These are phyloP conservation scores for Colletotrichum caudatum DNA, from an alignment of 2,329 filamentous ascomycete genomes.

Conservation along the genomic window DNA sequence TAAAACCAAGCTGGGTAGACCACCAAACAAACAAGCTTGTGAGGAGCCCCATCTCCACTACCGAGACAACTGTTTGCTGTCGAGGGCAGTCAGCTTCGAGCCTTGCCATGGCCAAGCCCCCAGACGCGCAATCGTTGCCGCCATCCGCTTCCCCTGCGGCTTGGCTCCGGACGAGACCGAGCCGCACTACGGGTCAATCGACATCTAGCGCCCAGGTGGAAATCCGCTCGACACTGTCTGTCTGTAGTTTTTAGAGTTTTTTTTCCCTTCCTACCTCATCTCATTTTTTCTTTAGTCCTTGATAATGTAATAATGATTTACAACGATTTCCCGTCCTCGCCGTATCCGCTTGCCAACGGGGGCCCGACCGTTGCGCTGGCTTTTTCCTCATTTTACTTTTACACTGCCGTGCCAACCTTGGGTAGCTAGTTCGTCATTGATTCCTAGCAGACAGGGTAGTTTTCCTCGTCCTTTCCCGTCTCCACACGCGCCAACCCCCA, in stretches of 20 bases:
- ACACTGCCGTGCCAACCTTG: background rate
- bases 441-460: background rate
- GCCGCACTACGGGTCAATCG: slow-evolving; percentile 21
- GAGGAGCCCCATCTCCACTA: slow-evolving; percentile 15
- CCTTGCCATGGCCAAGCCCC: slow-evolving; percentile 37
- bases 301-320: background rate
- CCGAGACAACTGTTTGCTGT: background rate
- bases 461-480: background rate
- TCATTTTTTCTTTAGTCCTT: slow-evolving; percentile 17
- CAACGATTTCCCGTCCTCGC: slow-evolving; percentile 25
- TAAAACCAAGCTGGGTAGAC: background rate
- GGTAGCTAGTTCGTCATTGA: background rate
- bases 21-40: background rate
- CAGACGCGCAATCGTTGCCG: slow-evolving; percentile 43
- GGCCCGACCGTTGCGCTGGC: background rate
- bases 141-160: slow-evolving; percentile 34
- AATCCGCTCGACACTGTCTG: slow-evolving; percentile 6
- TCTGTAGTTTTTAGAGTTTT: background rate
- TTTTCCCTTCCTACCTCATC: slow-evolving; percentile 5
- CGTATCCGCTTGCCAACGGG: slow-evolving; percentile 23
- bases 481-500: background rate
- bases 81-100: slow-evolving; percentile 27
- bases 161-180: slow-evolving; percentile 39
- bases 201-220: slow-evolving; percentile 19
- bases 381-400: background rate